Evolutionary conservation across 2,329 filamentous ascomycete genomes (phyloP).

Genomic region (Aspergillus sp.): DNA sequence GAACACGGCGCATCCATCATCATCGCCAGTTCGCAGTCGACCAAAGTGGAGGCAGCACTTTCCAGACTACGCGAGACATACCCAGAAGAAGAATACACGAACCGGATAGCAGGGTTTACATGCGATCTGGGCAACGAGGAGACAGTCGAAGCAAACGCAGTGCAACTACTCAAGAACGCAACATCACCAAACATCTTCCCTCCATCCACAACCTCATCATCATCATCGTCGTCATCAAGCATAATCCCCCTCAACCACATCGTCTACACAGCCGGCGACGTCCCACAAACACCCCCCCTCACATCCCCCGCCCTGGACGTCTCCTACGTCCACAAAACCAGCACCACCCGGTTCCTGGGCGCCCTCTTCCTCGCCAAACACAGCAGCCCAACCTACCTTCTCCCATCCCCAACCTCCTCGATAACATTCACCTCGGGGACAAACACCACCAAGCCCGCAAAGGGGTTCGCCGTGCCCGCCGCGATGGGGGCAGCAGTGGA

Average conservation of each 20-base stretch:
- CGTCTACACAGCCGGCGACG: conserved; percentile 48
- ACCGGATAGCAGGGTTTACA: conserved; percentile 36
- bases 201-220: conserved; percentile 1
- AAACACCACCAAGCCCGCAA: conserved; percentile 27
- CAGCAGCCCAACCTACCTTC: conserved; percentile 28
- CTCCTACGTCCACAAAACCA: conserved; percentile 12
- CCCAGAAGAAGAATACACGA: conserved; percentile 21
- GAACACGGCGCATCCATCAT: conserved; percentile 46
- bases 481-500: conserved; percentile 21
- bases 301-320: conserved; percentile 17
- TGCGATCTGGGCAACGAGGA: conserved; percentile 41
- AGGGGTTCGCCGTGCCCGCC: conserved; percentile 27
- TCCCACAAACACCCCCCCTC: conserved; percentile 14
- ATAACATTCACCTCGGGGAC: conserved; percentile 39
- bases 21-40: conserved; percentile 43
- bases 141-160: conserved; percentile 41
- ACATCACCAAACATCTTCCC: conserved; percentile 10
- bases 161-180: conserved; percentile 36
- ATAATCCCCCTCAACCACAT: conserved; percentile 44
- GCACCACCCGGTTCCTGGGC: conserved; percentile 31
- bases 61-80: conserved; percentile 38
- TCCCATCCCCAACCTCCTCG: conserved; percentile 20
- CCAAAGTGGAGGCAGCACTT: conserved; percentile 37
- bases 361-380: conserved; percentile 38
- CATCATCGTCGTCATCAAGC: conserved; percentile 7